Evolutionary conservation across 352 stramenopile species (phyloP), one percentile per base, ranked within the genome.

Genomic region (Sclerospora graminicola): DNA sequence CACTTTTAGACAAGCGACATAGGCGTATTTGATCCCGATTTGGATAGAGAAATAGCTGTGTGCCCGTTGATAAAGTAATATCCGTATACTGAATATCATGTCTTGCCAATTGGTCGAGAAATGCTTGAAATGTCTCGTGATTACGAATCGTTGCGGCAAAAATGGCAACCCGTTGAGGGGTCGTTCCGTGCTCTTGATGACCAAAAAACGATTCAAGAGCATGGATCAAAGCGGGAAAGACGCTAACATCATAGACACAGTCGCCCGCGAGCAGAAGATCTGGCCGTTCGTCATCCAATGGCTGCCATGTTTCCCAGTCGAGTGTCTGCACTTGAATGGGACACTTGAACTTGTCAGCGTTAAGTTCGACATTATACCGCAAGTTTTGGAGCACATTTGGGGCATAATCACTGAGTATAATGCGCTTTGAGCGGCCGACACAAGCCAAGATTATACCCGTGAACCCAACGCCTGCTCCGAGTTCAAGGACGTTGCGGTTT

Each of bases 331-430:
- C 73, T 6, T 72, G 51, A 24, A 88, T 64, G 0, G 69, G 58
- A 13, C 73, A 86, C 21, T 50, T 33, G 31, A 67, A 67, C 19
- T 63, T 61, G 42, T 21, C 40, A 0, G 60, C 40, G 37, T 91
- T 91, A 48, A 89, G 63, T 38, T 91, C 79, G 14, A 73, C 64
- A 41, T 89, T 91, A 57, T 91, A 91, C 3, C 70, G 67, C 16
- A 89, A 29, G 41, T 91, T 91, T 40, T 84, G 69, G 64, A 89
- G 73, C n/a, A 91, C 79, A n/a, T 61, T 75, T 2, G 74, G 70
- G 14, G 76, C 72, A 54, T 91, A 89, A 41, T 91, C 79, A 15
- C 65, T 89, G 24, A 91, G 53, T 8, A 89, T 39, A 4, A 91
- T 40, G 6, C 54, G 51, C 18, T 52, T 61, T 1, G 67, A 50